Evolutionary conservation across 176 grass and related monocot genomes (phyloP), one percentile per base, ranked within the genome.

Genomic region (Aegilops sharonensis): DNA sequence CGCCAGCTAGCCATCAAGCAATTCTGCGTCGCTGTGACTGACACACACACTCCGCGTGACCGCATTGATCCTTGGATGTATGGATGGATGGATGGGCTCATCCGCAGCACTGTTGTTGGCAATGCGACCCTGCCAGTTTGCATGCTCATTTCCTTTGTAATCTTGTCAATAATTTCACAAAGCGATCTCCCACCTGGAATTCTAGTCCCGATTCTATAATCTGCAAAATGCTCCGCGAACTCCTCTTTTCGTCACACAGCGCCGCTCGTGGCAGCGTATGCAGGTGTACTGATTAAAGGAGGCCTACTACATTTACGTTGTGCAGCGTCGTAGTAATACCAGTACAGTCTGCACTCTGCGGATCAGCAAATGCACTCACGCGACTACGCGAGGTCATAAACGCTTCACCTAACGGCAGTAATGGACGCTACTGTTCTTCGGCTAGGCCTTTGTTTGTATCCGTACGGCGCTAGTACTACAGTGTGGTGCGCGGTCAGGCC

Each of bases 61-160:
- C 71, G 71, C 71, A 48, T 74, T 74, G 11, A 74, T 43, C 36
- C 50, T 11, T 43, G 42, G 42, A 47, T 47, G 43, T 13, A 48
- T 48, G 11, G 48, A 54, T 7, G 15, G 50, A 54, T 18, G 15
- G 15, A 54, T 54, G 15, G 50, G 2, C 50, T 54, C 48, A 52
- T 10, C 11, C 11, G 35, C 68, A 21, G 10, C 15, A 11, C 34
- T 39, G 5, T 23, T 75, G 23, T 75, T 48, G 70, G 50, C 50
- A 50, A 50, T 50, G 47, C 47, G 47, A 50, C 47, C 47, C 13
- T 15, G 47, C 12, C 47, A 54, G 50, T 54, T 54, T 47, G 70
- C 70, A 45, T 73, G 70, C n/a, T 42, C 39, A n/a, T 3, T 45
- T 75, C 72, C 23, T 29, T 75, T 75, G 72, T 75, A 75, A 48